Conservation (phyloP, 805 yeast genomes). For the Blastobotrys americana region DNA sequence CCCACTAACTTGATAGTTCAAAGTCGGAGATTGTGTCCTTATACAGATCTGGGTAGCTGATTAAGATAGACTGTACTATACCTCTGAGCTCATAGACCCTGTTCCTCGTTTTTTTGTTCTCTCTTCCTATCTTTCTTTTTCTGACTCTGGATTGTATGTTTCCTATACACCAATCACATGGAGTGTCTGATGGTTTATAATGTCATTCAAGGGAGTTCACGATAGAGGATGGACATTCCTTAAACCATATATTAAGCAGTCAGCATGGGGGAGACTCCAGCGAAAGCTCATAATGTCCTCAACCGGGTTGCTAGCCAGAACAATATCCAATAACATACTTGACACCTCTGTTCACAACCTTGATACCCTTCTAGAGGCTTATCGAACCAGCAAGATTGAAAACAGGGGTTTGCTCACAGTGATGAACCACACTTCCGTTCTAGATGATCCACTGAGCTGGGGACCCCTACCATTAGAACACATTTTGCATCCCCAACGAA, state of each 20-base stretch:
- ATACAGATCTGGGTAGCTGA: too few species aligned
- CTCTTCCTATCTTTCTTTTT: too few species aligned
- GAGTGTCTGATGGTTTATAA: too few species aligned
- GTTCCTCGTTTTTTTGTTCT: too few species aligned
- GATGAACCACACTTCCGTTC: conserved; percentile 68
- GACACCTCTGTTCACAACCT: conserved; percentile 55
- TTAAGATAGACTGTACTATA: too few species aligned
- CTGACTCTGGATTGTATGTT: too few species aligned
- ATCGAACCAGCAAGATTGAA: conserved; percentile 55
- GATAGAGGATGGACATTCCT: conserved; percentile 60
- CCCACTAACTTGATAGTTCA: too few species aligned
- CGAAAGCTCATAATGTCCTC: conserved; percentile 63
- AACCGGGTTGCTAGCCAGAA: conserved; percentile 58
- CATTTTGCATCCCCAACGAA: conserved; percentile 52
- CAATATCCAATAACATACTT: conserved; percentile 54
- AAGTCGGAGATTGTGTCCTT: too few species aligned
- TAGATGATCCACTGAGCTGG: conserved; percentile 90
- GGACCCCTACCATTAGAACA: conserved; percentile 72
- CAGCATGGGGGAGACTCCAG: conserved; percentile 55
- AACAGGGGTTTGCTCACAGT: conserved; percentile 73
- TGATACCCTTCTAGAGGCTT: conserved; percentile 57
- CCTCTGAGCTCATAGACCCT: too few species aligned
- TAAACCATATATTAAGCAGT: conserved; percentile 50
- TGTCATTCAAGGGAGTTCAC: conserved; percentile 18
- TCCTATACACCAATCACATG: too few species aligned